These are phyloP conservation scores for Stereum hirsutum DNA, from an alignment of 1,284 basidiomycete genomes.

Conservation along the genomic window DNA sequence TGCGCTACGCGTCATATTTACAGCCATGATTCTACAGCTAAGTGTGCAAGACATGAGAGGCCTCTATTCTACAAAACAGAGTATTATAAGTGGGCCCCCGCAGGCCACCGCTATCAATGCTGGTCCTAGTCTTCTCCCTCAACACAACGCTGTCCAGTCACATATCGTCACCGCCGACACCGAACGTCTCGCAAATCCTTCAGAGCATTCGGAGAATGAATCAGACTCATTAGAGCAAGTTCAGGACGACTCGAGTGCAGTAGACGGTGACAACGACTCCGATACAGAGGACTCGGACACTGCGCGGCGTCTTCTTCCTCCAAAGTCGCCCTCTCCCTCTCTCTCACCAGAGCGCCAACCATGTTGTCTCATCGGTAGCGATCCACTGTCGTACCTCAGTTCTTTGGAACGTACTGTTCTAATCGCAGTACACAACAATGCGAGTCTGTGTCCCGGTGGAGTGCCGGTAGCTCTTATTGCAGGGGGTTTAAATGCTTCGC, in stretches of 20 bases:
- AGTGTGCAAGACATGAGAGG: no score
- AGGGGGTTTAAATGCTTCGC: conserved; percentile 32
- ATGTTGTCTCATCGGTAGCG: conserved; percentile 15
- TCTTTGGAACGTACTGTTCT: conserved; percentile 59
- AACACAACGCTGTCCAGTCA: no score
- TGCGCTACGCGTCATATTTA: no score
- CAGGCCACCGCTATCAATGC: no score
- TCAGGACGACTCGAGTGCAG: background rate
- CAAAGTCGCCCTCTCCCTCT: background rate
- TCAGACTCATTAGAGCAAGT: no score
- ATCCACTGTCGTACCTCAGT: conserved; percentile 50
- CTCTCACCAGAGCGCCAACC: background rate
- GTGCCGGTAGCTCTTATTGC: conserved; percentile 57
- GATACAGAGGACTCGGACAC: background rate
- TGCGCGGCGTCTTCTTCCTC: background rate
- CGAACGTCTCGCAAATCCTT: no score
- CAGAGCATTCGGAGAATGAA: no score
- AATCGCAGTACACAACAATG: conserved; percentile 38
- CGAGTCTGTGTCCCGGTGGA: conserved; percentile 35
- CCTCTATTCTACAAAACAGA: no score
- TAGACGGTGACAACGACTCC: background rate
- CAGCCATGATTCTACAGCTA: no score
- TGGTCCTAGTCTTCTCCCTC: no score
- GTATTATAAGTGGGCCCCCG: no score
- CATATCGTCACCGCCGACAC: no score